phyloP scores from a whole-genome alignment of 2,329 filamentous ascomycete genomes.

The Furcasterigmium furcatum region DNA sequence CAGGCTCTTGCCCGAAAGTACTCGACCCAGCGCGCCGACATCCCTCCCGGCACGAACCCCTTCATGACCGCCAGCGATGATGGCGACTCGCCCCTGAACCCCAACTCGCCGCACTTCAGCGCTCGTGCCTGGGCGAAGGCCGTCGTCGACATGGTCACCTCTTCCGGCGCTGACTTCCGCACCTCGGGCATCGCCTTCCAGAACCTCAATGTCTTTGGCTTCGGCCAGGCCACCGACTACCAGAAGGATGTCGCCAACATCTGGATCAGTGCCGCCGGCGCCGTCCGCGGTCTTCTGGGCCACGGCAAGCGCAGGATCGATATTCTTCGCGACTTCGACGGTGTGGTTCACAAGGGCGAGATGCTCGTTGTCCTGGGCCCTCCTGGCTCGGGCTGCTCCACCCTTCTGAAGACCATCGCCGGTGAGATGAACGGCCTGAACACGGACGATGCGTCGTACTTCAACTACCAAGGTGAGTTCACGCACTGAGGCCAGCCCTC shows the following conservation, averaged over 20 bases:
- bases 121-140: slow-evolving; percentile 58
- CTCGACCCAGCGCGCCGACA: slow-evolving; percentile 41
- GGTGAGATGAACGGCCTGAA: slow-evolving; percentile 80
- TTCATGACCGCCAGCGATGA: slow-evolving; percentile 42
- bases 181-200: slow-evolving; percentile 64
- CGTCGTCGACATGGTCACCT: slow-evolving; percentile 48
- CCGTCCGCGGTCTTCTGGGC: slow-evolving; percentile 47
- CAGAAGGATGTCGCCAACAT: slow-evolving; percentile 65
- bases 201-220: slow-evolving; percentile 67
- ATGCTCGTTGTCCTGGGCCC: slow-evolving; percentile 75
- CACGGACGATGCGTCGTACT: slow-evolving; percentile 65
- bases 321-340: slow-evolving; percentile 66
- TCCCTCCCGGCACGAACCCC: slow-evolving; percentile 38
- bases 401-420: slow-evolving; percentile 79
- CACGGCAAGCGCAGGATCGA: slow-evolving; percentile 57
- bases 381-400: slow-evolving; percentile 74
- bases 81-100: slow-evolving; percentile 50
- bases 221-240: slow-evolving; percentile 65
- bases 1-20: slow-evolving; percentile 54
- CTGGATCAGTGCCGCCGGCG: slow-evolving; percentile 45
- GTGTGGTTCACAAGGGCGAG: slow-evolving; percentile 66
- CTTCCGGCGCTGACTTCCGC: slow-evolving; percentile 53
- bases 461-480: slow-evolving; percentile 74
- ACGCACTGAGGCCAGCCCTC: background rate
- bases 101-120: slow-evolving; percentile 49